Conservation (phyloP, 2,329 filamentous ascomycete species). For the Fusarium floridanum region DNA sequence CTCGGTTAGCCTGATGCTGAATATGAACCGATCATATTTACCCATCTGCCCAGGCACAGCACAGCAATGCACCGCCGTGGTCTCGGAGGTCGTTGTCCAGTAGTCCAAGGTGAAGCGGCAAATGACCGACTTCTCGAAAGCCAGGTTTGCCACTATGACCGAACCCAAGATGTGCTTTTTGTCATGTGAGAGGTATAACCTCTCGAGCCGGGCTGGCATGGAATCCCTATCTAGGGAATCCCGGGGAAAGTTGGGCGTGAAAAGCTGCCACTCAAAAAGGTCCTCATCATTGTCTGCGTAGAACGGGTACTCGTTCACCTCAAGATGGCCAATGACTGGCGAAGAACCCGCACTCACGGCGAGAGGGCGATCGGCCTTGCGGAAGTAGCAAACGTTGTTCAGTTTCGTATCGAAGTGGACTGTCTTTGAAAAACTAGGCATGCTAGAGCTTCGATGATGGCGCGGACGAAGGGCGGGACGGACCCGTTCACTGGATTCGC, state of each 20-base stretch:
- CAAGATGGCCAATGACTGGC: background rate
- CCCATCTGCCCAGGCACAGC: background rate
- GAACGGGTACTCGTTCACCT: background rate
- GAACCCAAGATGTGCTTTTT: background rate
- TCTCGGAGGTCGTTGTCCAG: background rate
- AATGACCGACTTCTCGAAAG: background rate
- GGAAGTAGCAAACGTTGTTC: background rate
- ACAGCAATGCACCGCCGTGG: background rate
- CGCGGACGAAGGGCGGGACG: background rate
- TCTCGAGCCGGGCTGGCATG: background rate
- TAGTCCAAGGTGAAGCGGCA: conserved; percentile 1
- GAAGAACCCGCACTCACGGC: background rate
- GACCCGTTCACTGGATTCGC: background rate
- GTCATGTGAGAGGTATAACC: background rate
- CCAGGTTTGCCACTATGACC: background rate
- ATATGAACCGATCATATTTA: background rate
- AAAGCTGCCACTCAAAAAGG: background rate
- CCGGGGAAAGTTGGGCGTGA: background rate
- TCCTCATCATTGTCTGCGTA: background rate
- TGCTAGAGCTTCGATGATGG: background rate
- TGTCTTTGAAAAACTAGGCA: background rate
- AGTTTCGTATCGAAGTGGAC: background rate
- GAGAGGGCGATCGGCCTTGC: background rate
- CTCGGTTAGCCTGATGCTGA: background rate
- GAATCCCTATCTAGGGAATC: background rate